Base-by-base conservation (phyloP, 306 rosid species). In the Ochetophila trinervis region DNA sequence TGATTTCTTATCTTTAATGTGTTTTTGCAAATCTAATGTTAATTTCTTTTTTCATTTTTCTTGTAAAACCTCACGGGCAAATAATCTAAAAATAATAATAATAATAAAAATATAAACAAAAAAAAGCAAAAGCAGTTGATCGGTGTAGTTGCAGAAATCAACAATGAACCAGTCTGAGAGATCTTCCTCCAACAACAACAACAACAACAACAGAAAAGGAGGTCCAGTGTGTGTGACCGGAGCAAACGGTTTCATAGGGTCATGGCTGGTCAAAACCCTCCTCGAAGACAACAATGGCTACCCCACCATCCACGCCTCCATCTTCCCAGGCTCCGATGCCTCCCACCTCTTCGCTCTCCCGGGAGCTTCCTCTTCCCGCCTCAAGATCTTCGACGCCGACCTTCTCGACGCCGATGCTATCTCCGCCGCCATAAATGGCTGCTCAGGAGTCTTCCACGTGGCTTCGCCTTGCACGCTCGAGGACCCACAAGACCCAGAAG, bases 221-320 rank as follows among this genome's bases (percentile, higher is more conserved):
- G 78, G 78, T 18, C 61, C 76, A 0, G 91, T 91, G 2, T 91
- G 96, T 77, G 90, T 89, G 3, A 89, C 95, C 42, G 96, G 96
- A 50, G 98, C 87, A 20, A 89, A 87, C 64, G 98, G 98, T 5
- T 92, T 89, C 89, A 89, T 89, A 63, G 98, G 96, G 2, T 80
- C 96, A 0, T 87, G 92, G 95, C 35, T 87, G n/a, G 76, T 89
- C 4, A 75, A 64, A 60, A 85, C 87, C 57, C 84, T 92, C 6
- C 55, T 92, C 17, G 73, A 84, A 0, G 66, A 79, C 32, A 27
- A 4, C 32, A 27, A 27, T 0, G 85, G 85, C 75, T 89, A 92
- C 77, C 34, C 75, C 17, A 36, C 53, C 69, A 84, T 92, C 70
- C 92, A 92, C 76, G 96, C 91, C 55, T 45, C 90, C 56, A 34